A percentile compares a stretch with the other conserved stretches of the same genome.
Conservation (phyloP, 306 rosid genomes). For the Inga laurina region DNA sequence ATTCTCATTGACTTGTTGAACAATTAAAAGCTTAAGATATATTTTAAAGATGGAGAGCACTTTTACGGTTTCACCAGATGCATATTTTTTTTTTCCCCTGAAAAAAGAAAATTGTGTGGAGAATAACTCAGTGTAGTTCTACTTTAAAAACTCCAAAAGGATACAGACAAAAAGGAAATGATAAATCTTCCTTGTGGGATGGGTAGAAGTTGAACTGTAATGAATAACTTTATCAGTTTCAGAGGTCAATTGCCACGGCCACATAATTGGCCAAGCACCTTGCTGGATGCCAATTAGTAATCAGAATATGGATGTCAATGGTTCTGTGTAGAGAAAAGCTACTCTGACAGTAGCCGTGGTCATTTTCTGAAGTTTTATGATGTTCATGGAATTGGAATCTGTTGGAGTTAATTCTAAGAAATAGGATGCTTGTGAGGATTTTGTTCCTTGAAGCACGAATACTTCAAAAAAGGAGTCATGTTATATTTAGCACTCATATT, state of each 20-base stretch:
- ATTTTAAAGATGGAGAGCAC: constrained; percentile 45
- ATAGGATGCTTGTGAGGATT: constrained; percentile 33
- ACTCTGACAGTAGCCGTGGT: constrained; percentile 21
- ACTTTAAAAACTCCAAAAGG: constrained; percentile 53
- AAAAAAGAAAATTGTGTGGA: constrained; percentile 9
- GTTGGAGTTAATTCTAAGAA: constrained; percentile 17
- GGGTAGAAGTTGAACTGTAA: constrained; percentile 24
- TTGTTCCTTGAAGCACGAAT: neutral
- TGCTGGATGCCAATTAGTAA: constrained; percentile 25
- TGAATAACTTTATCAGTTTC: constrained; percentile 39
- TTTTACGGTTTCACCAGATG: constrained; percentile 31
- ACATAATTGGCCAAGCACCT: constrained; percentile 35
- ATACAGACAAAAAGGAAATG: constrained; percentile 64
- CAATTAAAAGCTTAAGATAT: constrained; percentile 38
- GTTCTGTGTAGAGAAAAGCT: constrained; percentile 29
- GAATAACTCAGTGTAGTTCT: constrained; percentile 40
- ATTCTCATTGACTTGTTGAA: constrained; percentile 37
- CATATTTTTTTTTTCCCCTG: rapidly evolving
- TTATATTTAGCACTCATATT: neutral
- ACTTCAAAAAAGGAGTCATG: neutral
- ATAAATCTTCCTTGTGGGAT: constrained; percentile 33
- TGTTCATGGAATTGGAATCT: constrained; percentile 35
- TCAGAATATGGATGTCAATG: constrained; percentile 17
- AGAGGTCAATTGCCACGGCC: constrained; percentile 26
- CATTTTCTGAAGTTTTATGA: constrained; percentile 23